Base-by-base conservation (phyloP, 108 stramenopile species). In the Aurantiochytrium sp. region DNA sequence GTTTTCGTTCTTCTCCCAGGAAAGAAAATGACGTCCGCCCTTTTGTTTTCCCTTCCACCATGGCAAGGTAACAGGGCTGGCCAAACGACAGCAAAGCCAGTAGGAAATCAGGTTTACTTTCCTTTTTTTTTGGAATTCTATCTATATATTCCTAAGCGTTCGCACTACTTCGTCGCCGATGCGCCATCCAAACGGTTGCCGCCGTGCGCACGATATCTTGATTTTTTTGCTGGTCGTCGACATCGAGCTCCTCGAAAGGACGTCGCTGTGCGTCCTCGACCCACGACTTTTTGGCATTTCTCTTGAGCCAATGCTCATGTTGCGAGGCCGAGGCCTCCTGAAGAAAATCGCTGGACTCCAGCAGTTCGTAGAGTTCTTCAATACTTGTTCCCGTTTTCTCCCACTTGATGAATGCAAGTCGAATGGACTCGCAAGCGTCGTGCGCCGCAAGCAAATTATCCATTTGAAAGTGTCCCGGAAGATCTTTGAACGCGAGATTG, bases 381-480 rank as follows among this genome's bases (percentile, higher is more conserved):
- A 83, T 83, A 2, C 49, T 23, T 16, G n/a, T 6, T 8, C 23
- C 51, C 76, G 45, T 12, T 23, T 6, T 12, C 76, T 83, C 76
- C 76, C 76, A 83, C 28, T 23, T 12, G 43, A 53, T 45, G 1
- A 5, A 83, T 1, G 49, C 76, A 0, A 16, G 49, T 12, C 76
- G 76, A 23, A 83, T 83, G n/a, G 76, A 83, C 4, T 83, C 76
- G 51, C 76, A 83, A 6, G 76, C 76, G 28, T 83, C 76, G 28
- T 83, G 76, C 2, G 76, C 76, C 45, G 76, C 76, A 6, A 83
- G 28, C 19, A 83, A 45, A 2, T 83, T 83, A 18, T 83, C 76
- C 76, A 83, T 83, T 35, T 83, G 76, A 23, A 83, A 83, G 76
- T 83, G 76, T 23, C 76, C 76, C 12, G 76, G 76, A 6, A 83